Evolutionary conservation across 1,284 basidiomycete genomes (phyloP).

Genomic region (Sporisorium reilianum): DNA sequence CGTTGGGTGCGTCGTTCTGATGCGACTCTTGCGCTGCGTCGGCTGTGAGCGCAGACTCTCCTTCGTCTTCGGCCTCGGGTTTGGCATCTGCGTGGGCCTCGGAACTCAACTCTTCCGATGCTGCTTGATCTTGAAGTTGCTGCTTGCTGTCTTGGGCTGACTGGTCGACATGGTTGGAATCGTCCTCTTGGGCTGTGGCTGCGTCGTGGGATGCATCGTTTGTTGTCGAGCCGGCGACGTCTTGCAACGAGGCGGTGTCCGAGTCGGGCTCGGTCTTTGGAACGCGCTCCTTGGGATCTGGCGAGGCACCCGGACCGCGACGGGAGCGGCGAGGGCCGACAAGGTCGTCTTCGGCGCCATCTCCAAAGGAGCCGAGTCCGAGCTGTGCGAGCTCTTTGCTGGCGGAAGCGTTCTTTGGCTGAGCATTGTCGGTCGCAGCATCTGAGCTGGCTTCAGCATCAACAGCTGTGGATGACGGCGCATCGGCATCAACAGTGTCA

Average conservation of each 20-base stretch:
- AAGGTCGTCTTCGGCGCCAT: slow-evolving; percentile 44
- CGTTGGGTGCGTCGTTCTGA: neutral
- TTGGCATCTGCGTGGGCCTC: slow-evolving; percentile 15
- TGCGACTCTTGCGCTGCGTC: slow-evolving; percentile 7
- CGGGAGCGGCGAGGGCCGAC: slow-evolving; percentile 48
- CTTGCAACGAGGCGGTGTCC: slow-evolving; percentile 17
- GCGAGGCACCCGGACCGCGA: slow-evolving; percentile 44
- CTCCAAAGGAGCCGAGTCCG: slow-evolving; percentile 50
- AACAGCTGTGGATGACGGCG: slow-evolving; percentile 6
- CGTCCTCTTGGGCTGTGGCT: neutral
- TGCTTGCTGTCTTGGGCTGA: slow-evolving; percentile 6
- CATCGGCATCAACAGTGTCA: slow-evolving; percentile 6
- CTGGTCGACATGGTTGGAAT: neutral
- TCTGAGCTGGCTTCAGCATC: slow-evolving; percentile 7
- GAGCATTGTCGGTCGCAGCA: slow-evolving; percentile 8
- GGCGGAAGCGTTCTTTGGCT: slow-evolving; percentile 20
- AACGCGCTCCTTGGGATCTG: slow-evolving; percentile 33
- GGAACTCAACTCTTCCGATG: slow-evolving; percentile 18
- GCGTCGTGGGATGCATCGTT: slow-evolving; percentile 5
- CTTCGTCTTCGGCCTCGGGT: slow-evolving; percentile 20
- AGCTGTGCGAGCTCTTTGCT: slow-evolving; percentile 58
- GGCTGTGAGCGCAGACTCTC: neutral
- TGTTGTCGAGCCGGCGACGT: neutral
- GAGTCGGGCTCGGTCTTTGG: slow-evolving; percentile 39
- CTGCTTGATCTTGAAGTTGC: slow-evolving; percentile 9